Conservation (phyloP, 371 early-diverging fungal species). For the Syncephalastrum racemosum region DNA sequence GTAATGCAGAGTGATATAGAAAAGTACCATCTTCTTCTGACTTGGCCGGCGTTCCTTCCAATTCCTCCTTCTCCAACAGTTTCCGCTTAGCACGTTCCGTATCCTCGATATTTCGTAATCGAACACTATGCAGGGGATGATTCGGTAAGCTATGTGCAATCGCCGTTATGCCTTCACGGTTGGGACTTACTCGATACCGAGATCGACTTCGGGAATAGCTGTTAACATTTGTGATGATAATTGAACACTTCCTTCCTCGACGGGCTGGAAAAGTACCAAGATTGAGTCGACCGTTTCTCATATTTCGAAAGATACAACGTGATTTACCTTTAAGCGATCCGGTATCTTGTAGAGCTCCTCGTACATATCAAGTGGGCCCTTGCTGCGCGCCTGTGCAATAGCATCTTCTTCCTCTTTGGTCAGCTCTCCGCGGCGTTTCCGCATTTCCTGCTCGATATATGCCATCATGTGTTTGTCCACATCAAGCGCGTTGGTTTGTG, state of each 20-base stretch:
- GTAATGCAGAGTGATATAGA: slow-evolving; percentile 12
- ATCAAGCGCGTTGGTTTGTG: slow-evolving; percentile 81
- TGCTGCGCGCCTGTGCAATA: slow-evolving; percentile 22
- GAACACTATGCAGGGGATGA: slow-evolving; percentile 46
- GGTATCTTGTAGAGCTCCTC: slow-evolving; percentile 74
- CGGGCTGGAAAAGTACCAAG: slow-evolving; percentile 26
- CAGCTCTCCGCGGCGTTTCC: slow-evolving; percentile 50
- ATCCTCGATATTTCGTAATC: slow-evolving; percentile 81
- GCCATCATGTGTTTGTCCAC: slow-evolving; percentile 90
- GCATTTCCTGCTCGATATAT: slow-evolving; percentile 76
- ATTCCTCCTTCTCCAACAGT: slow-evolving; percentile 33
- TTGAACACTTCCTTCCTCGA: slow-evolving; percentile 85
- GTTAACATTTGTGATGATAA: slow-evolving; percentile 89
- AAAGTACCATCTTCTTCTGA: slow-evolving; percentile 20
- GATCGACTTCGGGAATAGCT: slow-evolving; percentile 91
- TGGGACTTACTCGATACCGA: slow-evolving; percentile 76
- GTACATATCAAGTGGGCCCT: slow-evolving; percentile 38
- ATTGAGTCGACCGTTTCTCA: neutral
- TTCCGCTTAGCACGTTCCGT: slow-evolving; percentile 80
- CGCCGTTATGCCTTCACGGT: neutral
- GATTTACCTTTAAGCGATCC: slow-evolving; percentile 63
- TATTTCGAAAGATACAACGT: neutral
- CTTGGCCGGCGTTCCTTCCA: slow-evolving; percentile 5
- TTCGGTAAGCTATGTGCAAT: neutral
- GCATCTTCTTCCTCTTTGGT: slow-evolving; percentile 25